Base-by-base conservation (phyloP, 106 monocot genomes). In the Phalaenopsis aphrodite region DNA sequence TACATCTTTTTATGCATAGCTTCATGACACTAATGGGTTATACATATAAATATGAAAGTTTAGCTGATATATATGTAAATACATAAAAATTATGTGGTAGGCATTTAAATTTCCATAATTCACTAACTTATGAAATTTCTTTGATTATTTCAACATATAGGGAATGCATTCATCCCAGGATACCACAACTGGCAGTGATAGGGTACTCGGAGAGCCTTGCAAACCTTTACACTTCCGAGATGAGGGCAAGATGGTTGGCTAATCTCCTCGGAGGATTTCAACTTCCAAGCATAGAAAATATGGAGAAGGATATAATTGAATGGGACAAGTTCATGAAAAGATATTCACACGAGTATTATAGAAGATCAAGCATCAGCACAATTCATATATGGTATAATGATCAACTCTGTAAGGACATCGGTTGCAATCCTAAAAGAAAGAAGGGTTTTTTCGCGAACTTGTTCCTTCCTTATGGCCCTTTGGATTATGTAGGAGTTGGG, bases 111-210 rank as follows among this genome's bases (percentile, higher is more conserved):
- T 30, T 30, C 30, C 30, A 30, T 30, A 12, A 52, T 52, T 52
- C 15, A 14, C 52, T 3, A 10, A 4, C 39, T 11, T 52, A 23
- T 42, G 55, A 64, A 10, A 42, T 5, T 61, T 39, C 5, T 61
- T 78, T 6, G 2, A 14, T 39, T 5, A 1, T 42, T 19, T 12
- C 10, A 1, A 48, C 11, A 39, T 6, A 24, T 79, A 93, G 89
- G 84, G 89, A 89, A 47, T 85, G 84, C 83, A 85, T 94, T 17
- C 91, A 91, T 58, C 94, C 94, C n/a, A 52, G 83, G 41, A 89
- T 94, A 5, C 91, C 91, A 23, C 91, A 91, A 66, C 47, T 94
- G 48, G 89, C 91, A 8, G 78, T 94, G 4, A n/a, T 94, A 21
- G 94, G 94, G 2, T 88, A 88, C 67, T 89, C 88, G 0, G 86